Base-by-base conservation (phyloP, 1,284 basidiomycete species). In the Mixia osmundae region DNA sequence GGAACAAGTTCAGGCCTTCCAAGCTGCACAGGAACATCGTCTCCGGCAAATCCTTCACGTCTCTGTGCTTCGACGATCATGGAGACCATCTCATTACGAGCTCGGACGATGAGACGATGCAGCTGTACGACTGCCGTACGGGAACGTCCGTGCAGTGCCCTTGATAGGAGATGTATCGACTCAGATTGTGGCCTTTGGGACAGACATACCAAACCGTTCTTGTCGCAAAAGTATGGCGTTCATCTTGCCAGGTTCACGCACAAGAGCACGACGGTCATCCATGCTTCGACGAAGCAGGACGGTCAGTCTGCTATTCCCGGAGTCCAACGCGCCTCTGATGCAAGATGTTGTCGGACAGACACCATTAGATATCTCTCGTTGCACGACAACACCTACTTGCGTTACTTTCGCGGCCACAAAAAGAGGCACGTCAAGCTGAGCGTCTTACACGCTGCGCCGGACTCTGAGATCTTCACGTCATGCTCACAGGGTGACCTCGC, bases 151-250 rank as follows among this genome's bases (percentile, higher is more conserved):
- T 76, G 53, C 3, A 15, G 10, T 9, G 7, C 22, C 8, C 20
- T 22, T 25, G 14, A 11, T 8, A 11, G 11, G 4, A 5, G 5
- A 11, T 9, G 33, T 11, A 33, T 27, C 16, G 26, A 15, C 5
- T 27, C 35, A 10, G 26, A 36, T 47, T 9, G 20, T 45, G 40
- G n/a, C n/a, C 52, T 52, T 48, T 40, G 5, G 18, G 4, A 34
- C 72, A 83, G 64, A 52, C 69, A 70, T 41, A 48, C 69, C 25
- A 80, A 80, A 56, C 75, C 71, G 1, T 57, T 87, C 3, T 71
- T 76, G 48, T 94, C 85, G 0, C 82, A 87, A 56, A 99, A 99
- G 57, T 97, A 97, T 55, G 91, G 91, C 1, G 76, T 83, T 21
- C 77, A 87, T 54, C 68, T 91, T 12, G 80, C 83, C 12, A 70